phyloP scores from a whole-genome alignment of 2,329 filamentous ascomycete genomes.

The Xylariaceae sp. region DNA sequence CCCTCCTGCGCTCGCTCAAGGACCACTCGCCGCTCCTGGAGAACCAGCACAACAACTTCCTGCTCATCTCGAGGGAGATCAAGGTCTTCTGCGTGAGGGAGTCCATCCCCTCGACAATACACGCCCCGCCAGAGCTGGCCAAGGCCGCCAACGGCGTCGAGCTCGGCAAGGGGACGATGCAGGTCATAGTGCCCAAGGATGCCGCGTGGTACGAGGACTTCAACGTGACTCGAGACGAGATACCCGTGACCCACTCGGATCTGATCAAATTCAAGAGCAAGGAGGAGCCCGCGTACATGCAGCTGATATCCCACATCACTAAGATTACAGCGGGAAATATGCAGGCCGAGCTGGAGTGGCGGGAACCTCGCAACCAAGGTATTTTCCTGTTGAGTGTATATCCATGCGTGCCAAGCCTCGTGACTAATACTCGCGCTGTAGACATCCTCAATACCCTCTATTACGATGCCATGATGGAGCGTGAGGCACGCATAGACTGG shows the following conservation, averaged over 20 bases:
- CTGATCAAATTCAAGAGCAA: constrained; percentile 18
- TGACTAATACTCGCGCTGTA: constrained; percentile 10
- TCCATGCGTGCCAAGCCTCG: not conserved
- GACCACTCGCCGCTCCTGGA: constrained; percentile 20
- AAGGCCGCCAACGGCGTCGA: constrained; percentile 18
- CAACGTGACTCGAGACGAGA: constrained; percentile 22
- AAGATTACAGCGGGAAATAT: constrained; percentile 19
- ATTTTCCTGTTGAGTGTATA: constrained; percentile 1
- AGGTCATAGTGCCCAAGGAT: constrained; percentile 21
- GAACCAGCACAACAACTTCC: constrained; percentile 21
- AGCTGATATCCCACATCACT: constrained; percentile 18
- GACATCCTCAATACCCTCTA: constrained; percentile 24
- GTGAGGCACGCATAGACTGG: constrained; percentile 27
- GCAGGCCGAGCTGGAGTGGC: constrained; percentile 18
- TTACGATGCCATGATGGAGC: constrained; percentile 23
- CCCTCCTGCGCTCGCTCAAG: constrained; percentile 17
- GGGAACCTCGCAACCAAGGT: constrained; percentile 25
- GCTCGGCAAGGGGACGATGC: constrained; percentile 17
- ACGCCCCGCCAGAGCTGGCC: constrained; percentile 13
- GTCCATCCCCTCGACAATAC: constrained; percentile 18
- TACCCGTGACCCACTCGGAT: constrained; percentile 18
- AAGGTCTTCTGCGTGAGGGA: constrained; percentile 22
- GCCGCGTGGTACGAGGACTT: constrained; percentile 19
- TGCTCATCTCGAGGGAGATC: constrained; percentile 24
- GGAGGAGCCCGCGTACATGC: constrained; percentile 18